Evolutionary conservation across 306 rosid genomes (phyloP).

Genomic region (Mimosa pudica): DNA sequence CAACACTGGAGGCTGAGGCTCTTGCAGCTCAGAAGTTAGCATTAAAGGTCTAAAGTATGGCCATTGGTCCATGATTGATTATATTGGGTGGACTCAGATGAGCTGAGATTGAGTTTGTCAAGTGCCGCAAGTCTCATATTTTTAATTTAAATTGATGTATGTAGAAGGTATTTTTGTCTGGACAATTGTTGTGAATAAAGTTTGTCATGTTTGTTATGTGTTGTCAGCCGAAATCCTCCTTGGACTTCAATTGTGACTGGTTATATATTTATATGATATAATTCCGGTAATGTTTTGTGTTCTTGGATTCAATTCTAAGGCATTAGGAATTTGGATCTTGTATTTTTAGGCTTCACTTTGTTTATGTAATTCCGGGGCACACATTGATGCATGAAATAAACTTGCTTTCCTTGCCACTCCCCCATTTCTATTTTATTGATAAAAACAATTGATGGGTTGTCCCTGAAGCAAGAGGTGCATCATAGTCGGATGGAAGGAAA

Average conservation of each 20-base stretch:
- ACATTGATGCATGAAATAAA: too few species aligned
- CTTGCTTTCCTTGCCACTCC: too few species aligned
- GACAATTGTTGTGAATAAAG: slow-evolving; percentile 43
- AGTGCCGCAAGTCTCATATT: slow-evolving; percentile 27
- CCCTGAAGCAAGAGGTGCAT: too few species aligned
- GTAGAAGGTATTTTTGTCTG: slow-evolving; percentile 44
- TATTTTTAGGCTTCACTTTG: neutral
- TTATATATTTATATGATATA: slow-evolving; percentile 37
- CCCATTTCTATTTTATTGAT: too few species aligned
- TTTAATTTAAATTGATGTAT: slow-evolving; percentile 45
- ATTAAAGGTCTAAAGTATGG: slow-evolving; percentile 64
- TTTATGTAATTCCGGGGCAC: neutral
- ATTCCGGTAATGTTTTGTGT: neutral
- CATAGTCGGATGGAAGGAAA: too few species aligned
- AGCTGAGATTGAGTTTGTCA: slow-evolving; percentile 2
- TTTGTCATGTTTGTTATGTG: slow-evolving; percentile 40
- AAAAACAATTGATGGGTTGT: too few species aligned
- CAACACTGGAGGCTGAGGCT: slow-evolving; percentile 97
- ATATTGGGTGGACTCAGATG: slow-evolving; percentile 29
- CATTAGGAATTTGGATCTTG: neutral
- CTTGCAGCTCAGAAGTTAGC: slow-evolving; percentile 95
- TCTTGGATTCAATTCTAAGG: neutral
- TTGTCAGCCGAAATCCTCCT: slow-evolving; percentile 42
- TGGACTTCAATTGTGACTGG: slow-evolving; percentile 38
- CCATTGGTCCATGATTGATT: slow-evolving; percentile 26